phyloP scores from a whole-genome alignment of 148 eudicot species.

The Polygonum maritimum region DNA sequence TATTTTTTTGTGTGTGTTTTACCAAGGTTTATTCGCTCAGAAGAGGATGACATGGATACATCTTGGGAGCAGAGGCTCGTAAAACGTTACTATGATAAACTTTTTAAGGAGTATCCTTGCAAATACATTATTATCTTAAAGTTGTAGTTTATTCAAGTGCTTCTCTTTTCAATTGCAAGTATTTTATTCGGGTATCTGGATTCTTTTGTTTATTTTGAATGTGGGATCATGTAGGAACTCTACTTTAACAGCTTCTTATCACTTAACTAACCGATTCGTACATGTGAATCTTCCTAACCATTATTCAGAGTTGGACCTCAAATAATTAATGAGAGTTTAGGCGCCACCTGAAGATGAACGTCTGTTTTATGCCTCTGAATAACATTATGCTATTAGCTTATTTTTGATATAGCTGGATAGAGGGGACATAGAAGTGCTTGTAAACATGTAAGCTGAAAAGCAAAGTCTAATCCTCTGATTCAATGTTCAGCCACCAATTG shows the following conservation, averaged over 20 bases:
- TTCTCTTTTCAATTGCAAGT: not conserved
- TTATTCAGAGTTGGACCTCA: not conserved
- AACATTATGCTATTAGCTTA: not conserved
- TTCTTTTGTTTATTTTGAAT: not conserved
- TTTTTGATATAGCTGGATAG: not conserved
- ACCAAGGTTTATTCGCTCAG: slow-evolving; percentile 72
- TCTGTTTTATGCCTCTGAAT: not conserved
- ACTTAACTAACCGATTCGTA: not conserved
- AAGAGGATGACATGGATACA: slow-evolving; percentile 80
- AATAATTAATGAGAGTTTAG: not conserved
- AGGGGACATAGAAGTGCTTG: not conserved
- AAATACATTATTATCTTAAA: not conserved
- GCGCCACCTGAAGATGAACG: not conserved
- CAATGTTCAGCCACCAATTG: not conserved
- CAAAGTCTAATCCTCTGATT: not conserved
- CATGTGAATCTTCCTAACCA: not conserved
- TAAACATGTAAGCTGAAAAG: not conserved
- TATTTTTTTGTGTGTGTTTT: not conserved
- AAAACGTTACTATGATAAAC: slow-evolving; percentile 93
- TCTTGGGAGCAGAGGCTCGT: slow-evolving; percentile 97
- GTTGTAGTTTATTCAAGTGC: not conserved
- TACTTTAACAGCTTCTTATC: not conserved
- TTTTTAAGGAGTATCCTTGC: slow-evolving; percentile 96
- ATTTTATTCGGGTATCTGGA: not conserved
- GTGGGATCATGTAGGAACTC: not conserved